phyloP scores from a whole-genome alignment of 169 alveolate genomes.

The Ichthyophthirius multifiliis region DNA sequence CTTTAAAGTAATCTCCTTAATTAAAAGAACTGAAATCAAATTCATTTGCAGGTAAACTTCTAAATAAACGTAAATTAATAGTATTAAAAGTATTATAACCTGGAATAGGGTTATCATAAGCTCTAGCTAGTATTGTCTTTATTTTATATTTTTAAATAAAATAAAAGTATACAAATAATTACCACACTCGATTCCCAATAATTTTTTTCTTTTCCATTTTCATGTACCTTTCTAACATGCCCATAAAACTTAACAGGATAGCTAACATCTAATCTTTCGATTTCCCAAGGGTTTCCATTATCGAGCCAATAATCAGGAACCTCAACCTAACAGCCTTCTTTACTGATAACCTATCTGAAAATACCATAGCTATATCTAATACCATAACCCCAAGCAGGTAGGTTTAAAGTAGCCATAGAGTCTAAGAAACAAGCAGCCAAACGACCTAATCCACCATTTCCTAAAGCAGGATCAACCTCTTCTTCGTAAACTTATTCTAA shows the following conservation, averaged over 20 bases:
- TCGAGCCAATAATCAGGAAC: conserved; percentile 95
- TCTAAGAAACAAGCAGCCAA: conserved; percentile 97
- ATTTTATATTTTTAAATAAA: background rate
- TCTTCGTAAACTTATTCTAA: conserved; percentile 92
- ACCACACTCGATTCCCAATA: conserved; percentile 93
- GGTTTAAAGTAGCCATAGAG: conserved; percentile 93
- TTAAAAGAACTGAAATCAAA: conserved; percentile 92
- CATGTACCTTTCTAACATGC: conserved; percentile 65
- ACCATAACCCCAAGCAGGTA: conserved; percentile 98
- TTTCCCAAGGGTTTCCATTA: conserved; percentile 95
- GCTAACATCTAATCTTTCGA: conserved; percentile 92
- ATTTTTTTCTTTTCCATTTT: conserved; percentile 70
- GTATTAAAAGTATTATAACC: conserved; percentile 95
- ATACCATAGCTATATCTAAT: conserved; percentile 96
- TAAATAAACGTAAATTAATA: conserved; percentile 93
- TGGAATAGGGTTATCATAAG: conserved; percentile 96
- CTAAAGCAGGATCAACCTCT: conserved; percentile 97
- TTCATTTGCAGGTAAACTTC: conserved; percentile 89
- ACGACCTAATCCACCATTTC: conserved; percentile 97
- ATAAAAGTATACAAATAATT: background rate
- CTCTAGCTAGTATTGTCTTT: conserved; percentile 89
- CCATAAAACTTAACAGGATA: conserved; percentile 94
- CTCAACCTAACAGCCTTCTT: conserved; percentile 92
- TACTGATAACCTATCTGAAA: conserved; percentile 92
- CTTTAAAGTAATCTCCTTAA: conserved; percentile 88